Evolutionary conservation across 148 eudicot species (phyloP).

Genomic region (Camellia japonica): DNA sequence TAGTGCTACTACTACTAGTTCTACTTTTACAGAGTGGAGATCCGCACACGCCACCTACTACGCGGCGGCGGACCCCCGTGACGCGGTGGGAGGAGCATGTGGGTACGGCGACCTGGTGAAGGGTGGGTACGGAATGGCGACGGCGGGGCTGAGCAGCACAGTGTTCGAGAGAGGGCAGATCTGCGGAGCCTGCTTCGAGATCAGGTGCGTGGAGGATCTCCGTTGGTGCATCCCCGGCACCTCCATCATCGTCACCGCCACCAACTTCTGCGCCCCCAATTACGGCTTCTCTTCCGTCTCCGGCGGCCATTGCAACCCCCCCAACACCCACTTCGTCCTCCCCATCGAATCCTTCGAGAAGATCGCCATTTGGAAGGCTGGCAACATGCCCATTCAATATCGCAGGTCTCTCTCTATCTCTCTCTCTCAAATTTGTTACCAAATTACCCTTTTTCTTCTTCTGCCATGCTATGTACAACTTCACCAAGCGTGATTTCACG

Average conservation of each 20-base stretch:
- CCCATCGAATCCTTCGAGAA: slow-evolving; percentile 95
- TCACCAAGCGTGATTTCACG: background rate
- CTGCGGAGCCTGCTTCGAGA: slow-evolving; percentile 90
- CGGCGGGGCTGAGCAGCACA: slow-evolving; percentile 69
- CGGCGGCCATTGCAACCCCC: slow-evolving; percentile 78
- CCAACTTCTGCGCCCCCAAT: slow-evolving; percentile 87
- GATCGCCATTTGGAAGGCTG: slow-evolving; percentile 96
- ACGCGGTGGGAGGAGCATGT: slow-evolving; percentile 84
- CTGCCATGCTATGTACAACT: background rate
- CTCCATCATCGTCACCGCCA: slow-evolving; percentile 72
- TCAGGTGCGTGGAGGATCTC: slow-evolving; percentile 80
- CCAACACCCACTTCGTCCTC: slow-evolving; percentile 78
- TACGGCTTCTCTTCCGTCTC: slow-evolving; percentile 58
- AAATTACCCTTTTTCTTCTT: background rate
- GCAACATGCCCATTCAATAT: slow-evolving; percentile 80
- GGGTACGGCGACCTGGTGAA: slow-evolving; percentile 75
- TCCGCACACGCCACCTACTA: slow-evolving; percentile 85
- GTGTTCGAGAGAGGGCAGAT: slow-evolving; percentile 72
- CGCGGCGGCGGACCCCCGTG: slow-evolving; percentile 72
- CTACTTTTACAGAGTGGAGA: slow-evolving; percentile 49
- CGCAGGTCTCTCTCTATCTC: slow-evolving; percentile 45
- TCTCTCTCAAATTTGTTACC: background rate
- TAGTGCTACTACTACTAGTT: background rate
- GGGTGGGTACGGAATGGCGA: slow-evolving; percentile 74
- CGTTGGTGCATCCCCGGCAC: slow-evolving; percentile 89